Evolutionary conservation across 305 asterid species (phyloP), one percentile per base, ranked within the genome.

Genomic region (Fraxinus dipetala): DNA sequence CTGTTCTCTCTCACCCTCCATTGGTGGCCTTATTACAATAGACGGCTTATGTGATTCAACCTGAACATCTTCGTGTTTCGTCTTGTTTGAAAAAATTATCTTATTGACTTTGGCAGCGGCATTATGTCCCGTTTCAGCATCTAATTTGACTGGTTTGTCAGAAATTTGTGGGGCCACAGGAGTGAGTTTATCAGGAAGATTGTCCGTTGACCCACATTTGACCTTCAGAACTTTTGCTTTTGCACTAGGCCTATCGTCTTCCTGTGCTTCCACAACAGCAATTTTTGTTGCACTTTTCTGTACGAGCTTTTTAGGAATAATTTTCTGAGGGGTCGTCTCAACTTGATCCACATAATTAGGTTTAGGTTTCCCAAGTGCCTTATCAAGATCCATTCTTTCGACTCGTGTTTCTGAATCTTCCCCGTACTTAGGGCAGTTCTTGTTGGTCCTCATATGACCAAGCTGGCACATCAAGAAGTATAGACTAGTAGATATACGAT

Each of bases 381-480:
- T 94, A 76, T 94, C 97, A 8, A 85, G 85, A 86, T 95, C 98
- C 56, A 75, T 84, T 87, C 69, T 90, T 82, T 95, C 98, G 14
- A 32, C 83, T 77, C 97, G 90, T 45, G 93, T 76, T 70, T 93
- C 98, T 59, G 91, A 24, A 82, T 95, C 97, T 82, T 93, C 98
- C 31, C 99, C 91, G 45, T 95, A 94, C 88, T 91, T 96, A 85
- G 99, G 99, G 86, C 98, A 96, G 88, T 94, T 88, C 87, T 96
- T 96, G 91, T 96, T 96, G 85, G 99, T 96, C 88, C 98, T 91
- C 99, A 96, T 96, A 86, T 96, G 99, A 86, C 98, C 98, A 87
- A 89, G 93, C 99, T 96, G 94, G 82, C 81, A 67, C 45, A 82
- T 75, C 76, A 79, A 84, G 14, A 75, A 75, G 79, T 83, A 56